Conservation (phyloP, 257 asterid genomes). For the Orobanche coerulescens region DNA sequence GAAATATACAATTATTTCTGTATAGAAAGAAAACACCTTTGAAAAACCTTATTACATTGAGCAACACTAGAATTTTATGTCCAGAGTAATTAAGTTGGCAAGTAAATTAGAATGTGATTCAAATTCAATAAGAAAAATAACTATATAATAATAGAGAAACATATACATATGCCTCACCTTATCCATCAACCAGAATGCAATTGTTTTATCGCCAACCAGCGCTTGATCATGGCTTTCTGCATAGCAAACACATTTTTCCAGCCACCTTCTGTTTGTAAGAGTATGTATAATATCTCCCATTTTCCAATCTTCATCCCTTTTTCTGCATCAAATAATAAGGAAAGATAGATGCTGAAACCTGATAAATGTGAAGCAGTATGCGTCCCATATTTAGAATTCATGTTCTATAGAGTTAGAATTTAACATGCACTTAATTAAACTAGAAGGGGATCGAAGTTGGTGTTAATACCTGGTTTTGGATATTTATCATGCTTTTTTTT, state of each 20-base stretch:
- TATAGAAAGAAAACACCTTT: not conserved
- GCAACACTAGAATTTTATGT: not conserved
- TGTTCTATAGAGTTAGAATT: not conserved
- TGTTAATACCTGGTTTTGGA: not conserved
- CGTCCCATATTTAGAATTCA: not conserved
- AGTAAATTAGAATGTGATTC: not conserved
- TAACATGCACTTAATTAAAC: conserved; percentile 4
- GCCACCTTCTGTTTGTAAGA: conserved; percentile 91
- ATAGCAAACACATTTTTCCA: conserved; percentile 77
- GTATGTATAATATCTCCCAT: conserved; percentile 85
- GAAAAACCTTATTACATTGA: not conserved
- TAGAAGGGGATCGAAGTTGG: not conserved
- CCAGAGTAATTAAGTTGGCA: conserved; percentile 10
- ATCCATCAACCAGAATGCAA: conserved; percentile 99
- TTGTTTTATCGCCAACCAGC: conserved; percentile 93
- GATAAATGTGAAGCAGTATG: not conserved
- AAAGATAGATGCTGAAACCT: conserved; percentile 11
- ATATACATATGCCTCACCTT: conserved; percentile 46
- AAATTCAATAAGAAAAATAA: conserved; percentile 7
- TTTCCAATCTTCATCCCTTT: conserved; percentile 94
- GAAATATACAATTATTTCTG: not conserved
- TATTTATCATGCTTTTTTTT: not conserved
- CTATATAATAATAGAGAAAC: not conserved
- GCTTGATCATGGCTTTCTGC: conserved; percentile 99
- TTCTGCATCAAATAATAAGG: conserved; percentile 41